Conservation (phyloP, 306 rosid genomes). For the Gastrolobium bilobum region DNA sequence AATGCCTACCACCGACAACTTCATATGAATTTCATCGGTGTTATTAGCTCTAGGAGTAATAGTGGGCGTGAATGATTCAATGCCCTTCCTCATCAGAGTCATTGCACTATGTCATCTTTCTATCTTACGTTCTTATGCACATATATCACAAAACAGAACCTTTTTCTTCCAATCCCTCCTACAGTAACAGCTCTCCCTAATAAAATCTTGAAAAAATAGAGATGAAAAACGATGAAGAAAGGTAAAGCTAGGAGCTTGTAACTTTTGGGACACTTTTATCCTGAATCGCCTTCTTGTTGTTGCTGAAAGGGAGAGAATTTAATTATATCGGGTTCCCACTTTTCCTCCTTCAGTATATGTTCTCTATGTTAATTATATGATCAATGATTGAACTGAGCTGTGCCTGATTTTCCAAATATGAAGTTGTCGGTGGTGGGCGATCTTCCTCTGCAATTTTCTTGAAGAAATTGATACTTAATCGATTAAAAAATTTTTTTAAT, state of each 20-base stretch:
- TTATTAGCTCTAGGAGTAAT: too few relatives aligned
- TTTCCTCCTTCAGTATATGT: constrained; percentile 17
- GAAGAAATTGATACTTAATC: too few relatives aligned
- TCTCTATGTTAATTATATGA: constrained; percentile 34
- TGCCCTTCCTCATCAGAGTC: too few relatives aligned
- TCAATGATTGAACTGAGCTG: constrained; percentile 45
- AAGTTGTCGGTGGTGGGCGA: too few relatives aligned
- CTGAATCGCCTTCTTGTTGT: constrained; percentile 34
- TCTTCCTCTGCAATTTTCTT: too few relatives aligned
- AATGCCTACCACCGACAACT: too few relatives aligned
- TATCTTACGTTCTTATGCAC: constrained; percentile 45
- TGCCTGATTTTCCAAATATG: constrained; percentile 14
- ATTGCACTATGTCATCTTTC: too few relatives aligned
- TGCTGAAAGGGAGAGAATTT: constrained; percentile 43
- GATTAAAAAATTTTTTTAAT: too few relatives aligned
- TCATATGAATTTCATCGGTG: too few relatives aligned
- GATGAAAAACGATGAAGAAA: constrained; percentile 31
- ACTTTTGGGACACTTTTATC: constrained; percentile 56
- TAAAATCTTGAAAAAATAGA: background rate
- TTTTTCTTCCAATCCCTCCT: constrained; percentile 55
- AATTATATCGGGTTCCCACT: constrained; percentile 39
- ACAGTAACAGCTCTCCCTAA: constrained; percentile 28
- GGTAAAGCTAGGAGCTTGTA: constrained; percentile 45
- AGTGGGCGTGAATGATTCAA: too few relatives aligned
- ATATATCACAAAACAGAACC: constrained; percentile 50